These are phyloP conservation scores for Sphagnum contortum DNA, from an alignment of 225 moss, liverwort and hornwort genomes.

Conservation along the genomic window DNA sequence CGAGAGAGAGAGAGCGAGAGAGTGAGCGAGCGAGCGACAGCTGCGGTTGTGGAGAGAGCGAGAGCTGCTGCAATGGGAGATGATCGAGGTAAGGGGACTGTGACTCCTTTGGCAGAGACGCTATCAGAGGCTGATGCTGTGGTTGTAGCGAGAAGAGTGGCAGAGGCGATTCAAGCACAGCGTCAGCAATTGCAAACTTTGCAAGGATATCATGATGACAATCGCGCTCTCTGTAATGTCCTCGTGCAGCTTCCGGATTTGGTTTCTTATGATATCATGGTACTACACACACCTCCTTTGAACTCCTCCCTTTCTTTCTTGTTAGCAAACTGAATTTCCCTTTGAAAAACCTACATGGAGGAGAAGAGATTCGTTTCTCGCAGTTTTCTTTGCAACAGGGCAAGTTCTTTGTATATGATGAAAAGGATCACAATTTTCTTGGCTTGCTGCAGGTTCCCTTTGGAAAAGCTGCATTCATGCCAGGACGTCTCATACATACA, in stretches of 20 bases:
- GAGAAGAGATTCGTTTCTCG: too few species aligned
- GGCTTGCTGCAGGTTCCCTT: constrained; percentile 64
- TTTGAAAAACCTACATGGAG: too few species aligned
- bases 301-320: too few species aligned
- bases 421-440: too few species aligned
- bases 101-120: constrained; percentile 64
- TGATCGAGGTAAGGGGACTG: constrained; percentile 40
- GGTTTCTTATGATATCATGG: constrained; percentile 76
- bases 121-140: constrained; percentile 65
- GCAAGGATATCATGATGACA: constrained; percentile 57
- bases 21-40: too few species aligned
- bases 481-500: constrained; percentile 87
- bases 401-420: too few species aligned
- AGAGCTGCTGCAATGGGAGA: too few species aligned
- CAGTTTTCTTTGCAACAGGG: too few species aligned
- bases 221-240: constrained; percentile 52
- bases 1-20: too few species aligned
- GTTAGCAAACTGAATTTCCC: too few species aligned
- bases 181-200: constrained; percentile 53
- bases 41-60: too few species aligned
- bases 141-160: constrained; percentile 60
- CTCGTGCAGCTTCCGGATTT: constrained; percentile 75
- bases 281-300: constrained; percentile 2
- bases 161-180: constrained; percentile 48
- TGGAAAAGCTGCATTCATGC: constrained; percentile 91